A percentile compares a stretch with the other conserved stretches of the same genome.
phyloP scores from a whole-genome alignment of 2,329 filamentous ascomycete species.

The Falciphora oryzae region DNA sequence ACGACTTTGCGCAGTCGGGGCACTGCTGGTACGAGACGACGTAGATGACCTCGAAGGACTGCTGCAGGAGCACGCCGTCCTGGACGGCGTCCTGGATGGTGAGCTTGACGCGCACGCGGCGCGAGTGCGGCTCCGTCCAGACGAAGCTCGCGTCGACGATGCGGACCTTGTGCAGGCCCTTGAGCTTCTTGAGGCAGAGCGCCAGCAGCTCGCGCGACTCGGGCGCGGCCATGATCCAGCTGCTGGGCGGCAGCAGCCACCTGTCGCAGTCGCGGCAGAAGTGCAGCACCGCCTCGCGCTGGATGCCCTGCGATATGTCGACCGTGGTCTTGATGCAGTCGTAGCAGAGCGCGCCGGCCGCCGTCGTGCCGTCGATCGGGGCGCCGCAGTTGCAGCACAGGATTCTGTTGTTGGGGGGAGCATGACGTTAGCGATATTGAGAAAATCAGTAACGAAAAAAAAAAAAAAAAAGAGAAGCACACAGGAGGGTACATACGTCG shows the following conservation, averaged over 20 bases:
- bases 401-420: slow-evolving; percentile 50
- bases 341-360: slow-evolving; percentile 84
- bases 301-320: slow-evolving; percentile 88
- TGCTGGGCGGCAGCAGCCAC: slow-evolving; percentile 81
- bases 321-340: slow-evolving; percentile 93
- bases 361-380: slow-evolving; percentile 84
- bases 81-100: slow-evolving; percentile 73
- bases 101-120: slow-evolving; percentile 88
- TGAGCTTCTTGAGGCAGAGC: slow-evolving; percentile 81
- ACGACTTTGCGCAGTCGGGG: slow-evolving; percentile 90
- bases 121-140: slow-evolving; percentile 96
- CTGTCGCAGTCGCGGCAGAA: slow-evolving; percentile 92
- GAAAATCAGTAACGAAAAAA: slow-evolving; percentile 12
- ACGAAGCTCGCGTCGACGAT: slow-evolving; percentile 96
- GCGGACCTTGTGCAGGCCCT: slow-evolving; percentile 80
- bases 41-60: slow-evolving; percentile 92
- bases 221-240: slow-evolving; percentile 77
- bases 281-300: slow-evolving; percentile 82
- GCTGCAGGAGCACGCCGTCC: slow-evolving; percentile 69
- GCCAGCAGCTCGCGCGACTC: slow-evolving; percentile 92
- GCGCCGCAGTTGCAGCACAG: slow-evolving; percentile 98
- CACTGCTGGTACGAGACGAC: slow-evolving; percentile 90
- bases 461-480: neutral
- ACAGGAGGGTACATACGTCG: slow-evolving; percentile 21
- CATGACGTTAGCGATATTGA: neutral